A percentile compares a stretch with the other conserved stretches of the same genome.
Evolutionary conservation across 2,329 filamentous ascomycete genomes (phyloP).

Genomic region (Escovopsis sp.): DNA sequence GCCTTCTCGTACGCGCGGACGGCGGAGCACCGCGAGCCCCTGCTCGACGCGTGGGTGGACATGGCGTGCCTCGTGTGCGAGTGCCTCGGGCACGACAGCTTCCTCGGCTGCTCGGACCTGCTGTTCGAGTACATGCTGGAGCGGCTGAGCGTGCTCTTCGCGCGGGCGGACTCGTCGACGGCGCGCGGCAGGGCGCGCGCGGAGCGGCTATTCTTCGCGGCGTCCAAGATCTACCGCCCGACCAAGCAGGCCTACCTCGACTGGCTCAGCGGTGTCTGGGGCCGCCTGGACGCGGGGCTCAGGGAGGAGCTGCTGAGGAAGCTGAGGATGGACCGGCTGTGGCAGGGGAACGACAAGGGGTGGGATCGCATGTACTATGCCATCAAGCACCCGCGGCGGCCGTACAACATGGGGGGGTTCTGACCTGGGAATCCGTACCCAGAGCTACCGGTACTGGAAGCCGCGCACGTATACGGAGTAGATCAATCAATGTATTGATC

Average conservation of each 20-base stretch:
- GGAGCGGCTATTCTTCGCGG: conserved; percentile 11
- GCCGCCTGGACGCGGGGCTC: conserved; percentile 9
- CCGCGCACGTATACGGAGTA: too few species aligned
- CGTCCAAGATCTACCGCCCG: conserved; percentile 11
- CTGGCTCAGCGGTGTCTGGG: conserved; percentile 11
- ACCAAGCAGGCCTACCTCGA: conserved; percentile 2
- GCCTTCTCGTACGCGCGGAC: neutral
- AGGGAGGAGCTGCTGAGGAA: conserved; percentile 9
- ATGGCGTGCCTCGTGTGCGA: conserved; percentile 13
- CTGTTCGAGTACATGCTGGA: conserved; percentile 12
- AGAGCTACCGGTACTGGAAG: too few species aligned
- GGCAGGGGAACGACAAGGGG: conserved; percentile 6
- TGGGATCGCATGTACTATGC: conserved; percentile 11
- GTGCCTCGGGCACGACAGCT: conserved; percentile 13
- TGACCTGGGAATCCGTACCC: too few species aligned
- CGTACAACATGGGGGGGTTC: neutral
- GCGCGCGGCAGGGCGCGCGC: neutral
- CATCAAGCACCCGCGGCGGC: conserved; percentile 5
- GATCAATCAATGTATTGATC: too few species aligned
- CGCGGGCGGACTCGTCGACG: neutral
- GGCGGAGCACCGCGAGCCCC: neutral
- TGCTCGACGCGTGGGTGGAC: conserved; percentile 7
- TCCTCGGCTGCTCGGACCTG: conserved; percentile 14
- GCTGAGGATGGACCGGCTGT: conserved; percentile 7
- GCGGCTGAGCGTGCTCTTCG: conserved; percentile 12